Conservation (phyloP, 2,329 filamentous ascomycete species). For the Ramichloridium luteum region DNA sequence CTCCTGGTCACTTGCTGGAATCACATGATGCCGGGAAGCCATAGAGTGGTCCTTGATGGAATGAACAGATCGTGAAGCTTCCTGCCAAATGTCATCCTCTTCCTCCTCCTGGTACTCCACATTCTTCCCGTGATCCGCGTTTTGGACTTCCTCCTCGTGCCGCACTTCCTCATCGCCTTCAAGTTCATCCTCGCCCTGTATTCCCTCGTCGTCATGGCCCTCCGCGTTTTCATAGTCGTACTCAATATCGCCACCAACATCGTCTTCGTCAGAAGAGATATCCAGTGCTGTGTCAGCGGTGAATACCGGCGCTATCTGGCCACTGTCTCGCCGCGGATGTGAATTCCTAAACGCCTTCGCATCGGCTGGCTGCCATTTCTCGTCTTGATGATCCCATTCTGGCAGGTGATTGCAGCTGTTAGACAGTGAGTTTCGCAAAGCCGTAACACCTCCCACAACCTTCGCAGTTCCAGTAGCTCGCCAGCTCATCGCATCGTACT, state of each 20-base stretch:
- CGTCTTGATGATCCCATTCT: no score
- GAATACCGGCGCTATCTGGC: neutral
- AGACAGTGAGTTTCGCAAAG: no score
- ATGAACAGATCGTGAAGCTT: slow-evolving; percentile 25
- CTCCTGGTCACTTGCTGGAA: no score
- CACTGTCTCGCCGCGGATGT: neutral
- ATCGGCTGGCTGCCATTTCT: neutral
- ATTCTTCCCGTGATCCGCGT: slow-evolving; percentile 11
- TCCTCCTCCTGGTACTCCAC: slow-evolving; percentile 14
- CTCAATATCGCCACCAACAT: no score
- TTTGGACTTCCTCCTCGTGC: slow-evolving; percentile 6
- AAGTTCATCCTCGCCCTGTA: no score
- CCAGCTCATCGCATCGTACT: slow-evolving; percentile 19
- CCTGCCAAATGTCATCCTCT: slow-evolving; percentile 34
- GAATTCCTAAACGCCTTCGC: neutral
- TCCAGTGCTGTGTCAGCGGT: neutral
- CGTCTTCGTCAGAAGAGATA: neutral
- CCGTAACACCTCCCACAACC: no score
- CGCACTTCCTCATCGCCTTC: no score
- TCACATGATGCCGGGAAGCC: no score
- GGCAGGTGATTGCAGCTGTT: no score
- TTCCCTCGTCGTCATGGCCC: no score
- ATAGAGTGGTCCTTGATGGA: no score
- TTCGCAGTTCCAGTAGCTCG: slow-evolving; percentile 10
- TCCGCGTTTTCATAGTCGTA: no score